Evolutionary conservation across 1,284 basidiomycete genomes (phyloP).

Genomic region (Schizopora paradoxa): DNA sequence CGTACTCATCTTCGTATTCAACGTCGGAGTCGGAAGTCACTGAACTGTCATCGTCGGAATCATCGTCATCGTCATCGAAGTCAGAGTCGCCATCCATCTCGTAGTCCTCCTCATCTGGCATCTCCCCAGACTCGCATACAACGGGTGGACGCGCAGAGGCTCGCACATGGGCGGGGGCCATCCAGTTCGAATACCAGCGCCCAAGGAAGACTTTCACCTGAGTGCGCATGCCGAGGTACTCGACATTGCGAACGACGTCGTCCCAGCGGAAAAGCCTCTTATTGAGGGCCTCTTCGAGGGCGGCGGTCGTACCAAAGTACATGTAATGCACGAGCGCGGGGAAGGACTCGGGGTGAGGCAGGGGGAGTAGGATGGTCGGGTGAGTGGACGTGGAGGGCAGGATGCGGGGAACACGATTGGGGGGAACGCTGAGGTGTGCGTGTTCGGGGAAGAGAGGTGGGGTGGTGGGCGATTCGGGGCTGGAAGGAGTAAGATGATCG

Average conservation of each 20-base stretch:
- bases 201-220: conserved; percentile 68
- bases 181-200: conserved; percentile 56
- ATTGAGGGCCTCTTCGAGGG: conserved; percentile 56
- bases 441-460: conserved; percentile 25
- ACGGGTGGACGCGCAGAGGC: conserved; percentile 10
- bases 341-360: conserved; percentile 70
- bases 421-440: conserved; percentile 12
- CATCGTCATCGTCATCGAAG: conserved; percentile 25
- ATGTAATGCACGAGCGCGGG: conserved; percentile 71
- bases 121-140: conserved; percentile 23
- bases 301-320: conserved; percentile 62
- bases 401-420: conserved; percentile 54
- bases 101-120: no score
- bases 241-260: conserved; percentile 74
- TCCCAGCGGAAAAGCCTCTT: conserved; percentile 65
- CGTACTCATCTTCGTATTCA: conserved; percentile 25
- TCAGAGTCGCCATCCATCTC: conserved; percentile 10
- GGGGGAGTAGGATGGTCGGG: conserved; percentile 66
- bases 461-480: conserved; percentile 11
- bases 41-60: conserved; percentile 3
- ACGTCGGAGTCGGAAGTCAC: conserved; percentile 17
- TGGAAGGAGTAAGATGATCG: conserved; percentile 43
- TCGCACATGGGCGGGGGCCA: conserved; percentile 32
- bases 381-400: conserved; percentile 56
- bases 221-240: conserved; percentile 64